Evolutionary conservation across 805 yeast genomes (phyloP), one percentile per base, ranked within the genome.

Genomic region (Candida ovalis): DNA sequence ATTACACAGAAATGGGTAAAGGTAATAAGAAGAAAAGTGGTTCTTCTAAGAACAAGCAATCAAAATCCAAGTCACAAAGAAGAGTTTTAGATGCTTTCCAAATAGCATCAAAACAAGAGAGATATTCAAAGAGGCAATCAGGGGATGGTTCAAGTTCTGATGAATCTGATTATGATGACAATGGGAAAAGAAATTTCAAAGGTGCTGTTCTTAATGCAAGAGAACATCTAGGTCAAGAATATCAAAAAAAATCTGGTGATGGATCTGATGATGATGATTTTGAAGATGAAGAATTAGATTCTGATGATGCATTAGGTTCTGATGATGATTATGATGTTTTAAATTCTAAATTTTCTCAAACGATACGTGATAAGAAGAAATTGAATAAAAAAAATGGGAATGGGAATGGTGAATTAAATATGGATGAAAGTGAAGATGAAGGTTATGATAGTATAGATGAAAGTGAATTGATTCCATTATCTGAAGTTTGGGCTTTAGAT

Each of bases 401-500:
- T 15, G 74, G 66, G n/a, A 69, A 68, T 15, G 77, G 74, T 9
- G 76, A 71, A 8, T 30, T 30, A 17, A 30, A 30, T 12, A 30
- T 30, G 35, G 35, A 30, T 30, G 35, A 30, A 30, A 30, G 35
- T 15, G 81, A 74, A 17, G 83, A 77, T n/a, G 80, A 72, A 4
- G 92, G 79, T 12, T 86, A 87, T 60, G 78, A 78, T 23, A 83
- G 91, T 60, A 74, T 86, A 39, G 96, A 88, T 58, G 96, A 88
- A 61, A 72, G 67, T 27, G 86, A 88, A 55, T 73, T 90, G 46
- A 76, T 86, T 50, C 79, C 95, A 0, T 71, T 90, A 36, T 85
- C 96, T n/a, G 90, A 84, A 56, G 90, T 88, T 3, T 89, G 96
- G 96, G 97, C 86, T 60, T 66, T 81, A 67, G 94, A 88, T 62